Conservation (phyloP, 176 grass and related monocot species). For the Neostapfia colusana region DNA sequence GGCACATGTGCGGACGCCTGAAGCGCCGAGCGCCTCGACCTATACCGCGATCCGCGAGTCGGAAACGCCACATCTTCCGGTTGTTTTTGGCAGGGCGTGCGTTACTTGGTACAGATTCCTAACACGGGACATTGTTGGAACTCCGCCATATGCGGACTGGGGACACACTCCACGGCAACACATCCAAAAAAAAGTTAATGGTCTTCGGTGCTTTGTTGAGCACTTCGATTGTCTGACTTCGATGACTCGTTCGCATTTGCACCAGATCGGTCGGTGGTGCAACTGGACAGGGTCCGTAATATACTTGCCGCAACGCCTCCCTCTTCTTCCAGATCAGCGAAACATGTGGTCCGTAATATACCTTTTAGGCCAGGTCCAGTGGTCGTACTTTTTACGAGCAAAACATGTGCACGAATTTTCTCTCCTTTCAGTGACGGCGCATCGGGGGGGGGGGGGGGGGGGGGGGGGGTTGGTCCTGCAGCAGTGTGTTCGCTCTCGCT, state of each 20-base stretch:
- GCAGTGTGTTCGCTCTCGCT: neutral
- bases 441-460: no score
- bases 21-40: neutral
- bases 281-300: neutral
- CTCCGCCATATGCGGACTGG: neutral
- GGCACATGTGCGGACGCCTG: neutral
- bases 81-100: neutral
- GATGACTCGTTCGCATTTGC: neutral
- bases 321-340: neutral
- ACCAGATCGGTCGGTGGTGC: neutral
- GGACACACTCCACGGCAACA: neutral
- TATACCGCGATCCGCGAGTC: neutral
- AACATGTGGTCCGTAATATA: no score
- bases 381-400: conserved; percentile 13
- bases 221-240: neutral
- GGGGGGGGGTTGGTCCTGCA: no score
- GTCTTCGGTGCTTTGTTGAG: no score
- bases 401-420: conserved; percentile 32
- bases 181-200: no score
- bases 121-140: neutral
- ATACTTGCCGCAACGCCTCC: neutral
- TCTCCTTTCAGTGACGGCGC: neutral
- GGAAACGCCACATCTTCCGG: neutral
- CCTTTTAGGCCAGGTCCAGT: neutral
- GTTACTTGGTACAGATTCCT: neutral